phyloP scores from a whole-genome alignment of 306 rosid genomes.

The Biancaea sappan region DNA sequence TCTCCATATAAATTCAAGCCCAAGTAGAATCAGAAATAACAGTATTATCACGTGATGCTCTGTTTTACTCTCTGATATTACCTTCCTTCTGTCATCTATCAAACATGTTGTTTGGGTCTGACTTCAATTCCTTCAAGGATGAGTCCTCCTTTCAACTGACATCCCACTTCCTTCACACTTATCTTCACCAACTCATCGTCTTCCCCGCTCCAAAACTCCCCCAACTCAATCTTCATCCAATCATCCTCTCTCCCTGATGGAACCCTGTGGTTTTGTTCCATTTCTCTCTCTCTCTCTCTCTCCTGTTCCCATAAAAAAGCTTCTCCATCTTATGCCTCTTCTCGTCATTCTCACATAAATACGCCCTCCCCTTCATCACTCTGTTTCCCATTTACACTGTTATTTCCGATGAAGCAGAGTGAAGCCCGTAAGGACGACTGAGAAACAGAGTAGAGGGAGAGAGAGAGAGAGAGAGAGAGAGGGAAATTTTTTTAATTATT shows the following conservation, averaged over 20 bases:
- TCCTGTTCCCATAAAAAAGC: slow-evolving; percentile 41
- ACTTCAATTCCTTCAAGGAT: slow-evolving; percentile 62
- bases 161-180: slow-evolving; percentile 52
- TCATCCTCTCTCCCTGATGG: slow-evolving; percentile 48
- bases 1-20: no score
- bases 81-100: no score
- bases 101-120: slow-evolving; percentile 45
- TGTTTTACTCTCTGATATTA: no score
- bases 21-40: no score
- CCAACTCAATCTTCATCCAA: slow-evolving; percentile 75
- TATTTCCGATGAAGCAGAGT: slow-evolving; percentile 39
- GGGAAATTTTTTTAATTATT: no score
- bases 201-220: slow-evolving; percentile 51
- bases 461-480: no score
- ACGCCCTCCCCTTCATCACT: slow-evolving; percentile 33
- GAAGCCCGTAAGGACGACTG: slow-evolving; percentile 63
- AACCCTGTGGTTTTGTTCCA: not conserved
- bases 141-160: slow-evolving; percentile 65
- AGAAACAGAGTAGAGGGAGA: no score
- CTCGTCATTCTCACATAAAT: slow-evolving; percentile 28
- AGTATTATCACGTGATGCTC: no score
- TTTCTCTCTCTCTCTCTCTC: slow-evolving; percentile 23
- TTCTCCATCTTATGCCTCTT: slow-evolving; percentile 23
- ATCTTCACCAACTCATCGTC: slow-evolving; percentile 49
- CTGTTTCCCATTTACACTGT: slow-evolving; percentile 36